A percentile compares a stretch with the other conserved stretches of the same genome.
phyloP scores from a whole-genome alignment of 768 basidiomycete genomes.

The Kwoniella shandongensis region DNA sequence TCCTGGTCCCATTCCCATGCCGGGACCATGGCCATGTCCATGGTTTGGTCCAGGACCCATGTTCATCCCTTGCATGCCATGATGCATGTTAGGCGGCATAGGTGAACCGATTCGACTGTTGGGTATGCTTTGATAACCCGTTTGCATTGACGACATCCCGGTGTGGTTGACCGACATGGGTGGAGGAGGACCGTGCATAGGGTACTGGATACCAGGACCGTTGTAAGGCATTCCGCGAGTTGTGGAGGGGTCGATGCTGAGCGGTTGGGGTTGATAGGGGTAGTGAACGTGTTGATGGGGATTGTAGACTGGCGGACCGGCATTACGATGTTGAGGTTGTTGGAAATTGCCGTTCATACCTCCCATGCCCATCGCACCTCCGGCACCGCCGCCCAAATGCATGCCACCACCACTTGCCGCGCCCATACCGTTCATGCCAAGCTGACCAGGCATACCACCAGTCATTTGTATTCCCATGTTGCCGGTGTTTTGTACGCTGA shows the following conservation, averaged over 20 bases:
- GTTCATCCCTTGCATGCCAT: constrained; percentile 20
- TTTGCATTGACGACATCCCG: constrained; percentile 33
- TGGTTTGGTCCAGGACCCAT: constrained; percentile 20
- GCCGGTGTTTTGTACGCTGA: constrained; percentile 5
- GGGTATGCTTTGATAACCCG: constrained; percentile 18
- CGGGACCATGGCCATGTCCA: constrained; percentile 3
- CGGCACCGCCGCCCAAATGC: constrained; percentile 2
- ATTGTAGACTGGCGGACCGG: constrained; percentile 32
- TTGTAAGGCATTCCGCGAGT: constrained; percentile 34
- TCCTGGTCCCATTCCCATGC: constrained; percentile 17
- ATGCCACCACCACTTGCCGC: constrained; percentile 7
- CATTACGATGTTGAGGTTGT: constrained; percentile 22
- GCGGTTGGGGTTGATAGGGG: constrained; percentile 43
- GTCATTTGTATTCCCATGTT: constrained; percentile 25
- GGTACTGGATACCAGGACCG: constrained; percentile 34
- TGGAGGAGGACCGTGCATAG: constrained; percentile 24
- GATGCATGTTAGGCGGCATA: constrained; percentile 22
- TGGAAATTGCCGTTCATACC: constrained; percentile 25
- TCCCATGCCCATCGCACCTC: constrained; percentile 18
- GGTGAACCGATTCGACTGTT: constrained; percentile 23
- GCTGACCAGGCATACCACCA: constrained; percentile 6
- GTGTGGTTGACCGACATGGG: constrained; percentile 38
- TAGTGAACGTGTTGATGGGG: constrained; percentile 47
- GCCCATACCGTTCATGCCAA: constrained; percentile 23
- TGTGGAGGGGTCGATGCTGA: constrained; percentile 32